Conservation (phyloP, 495 filamentous ascomycete genomes). For the Achaetomiella virescens region DNA sequence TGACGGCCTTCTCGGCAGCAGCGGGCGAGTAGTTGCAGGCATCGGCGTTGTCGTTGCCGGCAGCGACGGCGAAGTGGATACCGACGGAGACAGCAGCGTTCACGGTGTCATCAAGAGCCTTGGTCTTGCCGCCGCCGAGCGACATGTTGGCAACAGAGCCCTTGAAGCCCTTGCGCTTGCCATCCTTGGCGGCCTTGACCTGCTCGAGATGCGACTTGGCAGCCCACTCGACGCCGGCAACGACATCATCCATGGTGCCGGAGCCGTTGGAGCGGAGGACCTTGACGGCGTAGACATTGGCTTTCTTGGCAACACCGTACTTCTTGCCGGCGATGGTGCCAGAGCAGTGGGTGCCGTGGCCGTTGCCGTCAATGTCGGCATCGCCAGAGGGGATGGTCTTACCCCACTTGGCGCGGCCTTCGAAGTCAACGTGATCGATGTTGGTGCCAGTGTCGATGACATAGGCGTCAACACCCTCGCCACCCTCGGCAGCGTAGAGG, state of each 20-base stretch:
- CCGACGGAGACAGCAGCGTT: constrained; percentile 88
- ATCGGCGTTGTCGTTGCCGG: constrained; percentile 97
- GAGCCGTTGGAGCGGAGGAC: constrained; percentile 96
- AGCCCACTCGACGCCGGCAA: constrained; percentile 97
- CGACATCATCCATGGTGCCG: constrained; percentile 96
- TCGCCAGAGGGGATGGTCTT: constrained; percentile 88
- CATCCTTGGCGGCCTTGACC: constrained; percentile 66
- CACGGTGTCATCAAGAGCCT: constrained; percentile 81
- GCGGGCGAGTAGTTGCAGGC: constrained; percentile 99
- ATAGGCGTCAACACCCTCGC: constrained; percentile 98
- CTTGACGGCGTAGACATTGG: constrained; percentile 93
- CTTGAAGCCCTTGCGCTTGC: constrained; percentile 93
- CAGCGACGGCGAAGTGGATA: constrained; percentile 95
- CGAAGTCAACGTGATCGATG: constrained; percentile 89
- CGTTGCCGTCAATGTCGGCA: constrained; percentile 89
- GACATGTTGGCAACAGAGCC: constrained; percentile 99
- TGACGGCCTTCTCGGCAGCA: constrained; percentile 85
- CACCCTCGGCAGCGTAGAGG: constrained; percentile 81
- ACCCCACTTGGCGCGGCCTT: constrained; percentile 91
- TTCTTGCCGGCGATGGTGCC: constrained; percentile 97
- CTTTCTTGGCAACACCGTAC: constrained; percentile 99
- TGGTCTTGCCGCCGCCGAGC: constrained; percentile 92
- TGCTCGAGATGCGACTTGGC: constrained; percentile 70
- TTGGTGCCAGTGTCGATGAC: constrained; percentile 98
- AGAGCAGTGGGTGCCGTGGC: constrained; percentile 98